These are phyloP conservation scores for Ogataea corticis DNA, from an alignment of 805 yeast genomes.

Conservation along the genomic window DNA sequence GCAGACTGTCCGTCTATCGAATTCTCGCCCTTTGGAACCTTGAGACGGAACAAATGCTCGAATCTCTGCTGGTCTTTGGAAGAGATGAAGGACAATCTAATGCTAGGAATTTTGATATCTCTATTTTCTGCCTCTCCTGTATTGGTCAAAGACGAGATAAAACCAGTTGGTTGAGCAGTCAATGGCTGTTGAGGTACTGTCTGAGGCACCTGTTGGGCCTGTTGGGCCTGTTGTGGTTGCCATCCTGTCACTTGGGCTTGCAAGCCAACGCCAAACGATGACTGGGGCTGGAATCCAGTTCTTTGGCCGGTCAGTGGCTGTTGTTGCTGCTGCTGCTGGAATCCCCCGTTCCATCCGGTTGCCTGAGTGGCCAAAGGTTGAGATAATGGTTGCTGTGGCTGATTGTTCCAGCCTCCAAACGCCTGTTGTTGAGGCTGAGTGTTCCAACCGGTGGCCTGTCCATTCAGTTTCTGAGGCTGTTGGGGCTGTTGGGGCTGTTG, in stretches of 20 bases:
- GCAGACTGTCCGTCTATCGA: slow-evolving; percentile 74
- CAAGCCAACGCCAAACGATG: slow-evolving; percentile 36
- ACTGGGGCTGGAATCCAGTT: slow-evolving; percentile 42
- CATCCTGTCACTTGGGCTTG: slow-evolving; percentile 47
- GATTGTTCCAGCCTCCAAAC: slow-evolving; percentile 39
- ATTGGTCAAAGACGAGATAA: slow-evolving; percentile 33
- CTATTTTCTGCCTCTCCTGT: slow-evolving; percentile 43
- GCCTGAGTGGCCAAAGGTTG: slow-evolving; percentile 35
- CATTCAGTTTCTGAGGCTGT: slow-evolving; percentile 18
- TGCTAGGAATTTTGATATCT: slow-evolving; percentile 66
- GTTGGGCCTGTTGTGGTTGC: slow-evolving; percentile 25
- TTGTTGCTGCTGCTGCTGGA: slow-evolving; percentile 17
- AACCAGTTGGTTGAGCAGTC: slow-evolving; percentile 49
- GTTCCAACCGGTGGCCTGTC: slow-evolving; percentile 30
- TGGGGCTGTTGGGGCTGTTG: slow-evolving; percentile 19
- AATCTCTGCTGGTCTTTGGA: slow-evolving; percentile 84
- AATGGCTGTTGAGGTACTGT: slow-evolving; percentile 27
- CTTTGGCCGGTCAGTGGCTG: slow-evolving; percentile 38
- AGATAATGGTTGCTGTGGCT: slow-evolving; percentile 12
- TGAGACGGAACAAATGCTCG: slow-evolving; percentile 78
- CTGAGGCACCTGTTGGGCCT: slow-evolving; percentile 19
- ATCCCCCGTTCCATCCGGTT: slow-evolving; percentile 36
- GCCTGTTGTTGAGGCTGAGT: slow-evolving; percentile 15
- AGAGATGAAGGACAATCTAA: slow-evolving; percentile 81
- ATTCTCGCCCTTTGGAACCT: slow-evolving; percentile 70